Evolutionary conservation across 306 rosid species (phyloP).

Genomic region (Datisca glomerata): DNA sequence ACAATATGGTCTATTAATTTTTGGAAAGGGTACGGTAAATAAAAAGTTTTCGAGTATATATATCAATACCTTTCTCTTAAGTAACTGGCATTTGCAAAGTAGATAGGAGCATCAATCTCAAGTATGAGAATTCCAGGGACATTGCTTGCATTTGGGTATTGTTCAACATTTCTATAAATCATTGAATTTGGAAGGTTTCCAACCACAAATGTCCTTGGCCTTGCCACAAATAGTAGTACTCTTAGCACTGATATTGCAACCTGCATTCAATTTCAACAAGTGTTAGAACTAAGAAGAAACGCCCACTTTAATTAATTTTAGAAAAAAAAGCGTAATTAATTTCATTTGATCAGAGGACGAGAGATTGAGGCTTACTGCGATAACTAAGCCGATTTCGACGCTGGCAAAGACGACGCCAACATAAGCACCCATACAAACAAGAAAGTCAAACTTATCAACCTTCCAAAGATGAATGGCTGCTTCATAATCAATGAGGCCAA

Average conservation of each 20-base stretch:
- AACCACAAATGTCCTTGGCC: constrained; percentile 9
- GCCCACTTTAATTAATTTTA: not conserved
- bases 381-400: not conserved
- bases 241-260: constrained; percentile 8
- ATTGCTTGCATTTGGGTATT: constrained; percentile 5
- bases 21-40: too few relatives aligned
- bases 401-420: not conserved
- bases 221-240: constrained; percentile 7
- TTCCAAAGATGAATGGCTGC: constrained; percentile 1
- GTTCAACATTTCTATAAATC: constrained; percentile 12
- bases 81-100: constrained; percentile 17
- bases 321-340: too few relatives aligned
- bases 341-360: not conserved
- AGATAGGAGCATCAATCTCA: constrained; percentile 11
- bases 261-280: constrained; percentile 4
- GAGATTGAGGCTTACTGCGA: not conserved
- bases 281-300: not conserved
- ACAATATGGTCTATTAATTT: too few relatives aligned
- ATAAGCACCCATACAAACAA: constrained; percentile 1
- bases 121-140: constrained; percentile 15
- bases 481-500: not conserved
- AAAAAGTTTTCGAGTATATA: too few relatives aligned
- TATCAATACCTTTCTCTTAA: constrained; percentile 15
- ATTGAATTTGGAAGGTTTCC: constrained; percentile 13
- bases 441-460: not conserved